Percentiles rank a stretch among this genome's conserved stretches.
phyloP scores from a whole-genome alignment of 768 basidiomycete genomes.

The Boletus sp. region DNA sequence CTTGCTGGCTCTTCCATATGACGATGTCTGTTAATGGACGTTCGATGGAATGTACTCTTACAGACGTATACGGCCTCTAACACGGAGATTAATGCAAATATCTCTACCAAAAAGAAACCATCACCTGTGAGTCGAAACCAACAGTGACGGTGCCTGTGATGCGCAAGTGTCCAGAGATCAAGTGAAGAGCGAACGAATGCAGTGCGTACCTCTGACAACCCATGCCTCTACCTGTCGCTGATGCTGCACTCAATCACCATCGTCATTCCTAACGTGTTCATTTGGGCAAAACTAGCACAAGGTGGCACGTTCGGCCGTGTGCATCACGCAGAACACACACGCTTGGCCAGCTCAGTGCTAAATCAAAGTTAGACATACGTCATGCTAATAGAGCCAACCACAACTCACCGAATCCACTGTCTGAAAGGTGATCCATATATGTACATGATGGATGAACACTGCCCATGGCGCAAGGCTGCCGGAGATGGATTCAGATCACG shows the following conservation, averaged over 20 bases:
- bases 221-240: conserved; percentile 86
- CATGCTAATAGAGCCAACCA: not conserved
- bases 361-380: not conserved
- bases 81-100: conserved; percentile 19
- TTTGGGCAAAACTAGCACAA: conserved; percentile 66
- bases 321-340: conserved; percentile 71
- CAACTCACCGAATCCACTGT: conserved; percentile 50
- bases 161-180: conserved; percentile 2
- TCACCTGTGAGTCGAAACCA: conserved; percentile 68
- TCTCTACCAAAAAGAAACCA: conserved; percentile 7
- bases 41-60: conserved; percentile 47
- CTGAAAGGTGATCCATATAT: conserved; percentile 71
- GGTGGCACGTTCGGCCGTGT: conserved; percentile 30
- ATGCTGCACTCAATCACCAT: conserved; percentile 72
- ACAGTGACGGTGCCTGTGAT: conserved; percentile 60
- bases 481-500: conserved; percentile 59
- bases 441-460: conserved; percentile 13
- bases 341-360: conserved; percentile 82
- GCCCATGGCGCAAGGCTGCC: conserved; percentile 8
- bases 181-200: conserved; percentile 6
- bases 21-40: conserved; percentile 7
- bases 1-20: conserved; percentile 55
- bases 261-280: conserved; percentile 72
- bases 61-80: conserved; percentile 64
- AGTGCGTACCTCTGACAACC: conserved; percentile 66